These are phyloP conservation scores for Didymella pinodella DNA, from an alignment of 2,329 filamentous ascomycete genomes.

Conservation along the genomic window DNA sequence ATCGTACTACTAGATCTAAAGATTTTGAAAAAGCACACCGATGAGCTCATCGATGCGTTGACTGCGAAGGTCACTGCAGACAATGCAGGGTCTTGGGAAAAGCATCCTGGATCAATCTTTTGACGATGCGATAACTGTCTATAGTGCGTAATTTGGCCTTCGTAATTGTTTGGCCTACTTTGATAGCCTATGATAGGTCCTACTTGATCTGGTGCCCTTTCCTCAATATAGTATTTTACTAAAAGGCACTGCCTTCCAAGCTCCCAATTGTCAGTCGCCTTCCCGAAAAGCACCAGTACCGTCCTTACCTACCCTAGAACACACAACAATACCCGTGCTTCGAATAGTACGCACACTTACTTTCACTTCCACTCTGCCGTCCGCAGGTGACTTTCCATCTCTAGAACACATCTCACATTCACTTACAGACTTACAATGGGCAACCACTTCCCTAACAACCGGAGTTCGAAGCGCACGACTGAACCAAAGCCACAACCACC, in stretches of 20 bases:
- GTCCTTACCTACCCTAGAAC: not conserved
- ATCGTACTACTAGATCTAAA: constrained; percentile 35
- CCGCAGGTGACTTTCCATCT: constrained; percentile 1
- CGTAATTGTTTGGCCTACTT: too few relatives aligned
- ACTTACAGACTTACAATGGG: constrained; percentile 4
- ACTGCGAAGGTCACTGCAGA: constrained; percentile 27
- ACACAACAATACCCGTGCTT: not conserved
- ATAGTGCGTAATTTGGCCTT: constrained; percentile 15
- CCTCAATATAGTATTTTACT: not conserved
- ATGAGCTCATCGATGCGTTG: constrained; percentile 28
- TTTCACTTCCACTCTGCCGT: not conserved
- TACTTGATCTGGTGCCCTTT: not conserved
- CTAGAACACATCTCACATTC: constrained; percentile 1
- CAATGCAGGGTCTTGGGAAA: constrained; percentile 19
- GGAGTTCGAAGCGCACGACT: not conserved
- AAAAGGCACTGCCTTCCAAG: too few relatives aligned
- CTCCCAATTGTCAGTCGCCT: too few relatives aligned
- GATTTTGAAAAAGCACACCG: constrained; percentile 32
- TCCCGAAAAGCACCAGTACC: not conserved
- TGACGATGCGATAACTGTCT: constrained; percentile 31
- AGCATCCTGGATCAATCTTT: constrained; percentile 29
- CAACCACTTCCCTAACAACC: not conserved
- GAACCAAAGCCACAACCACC: not conserved
- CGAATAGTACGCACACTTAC: not conserved
- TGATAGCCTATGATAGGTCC: not conserved